Evolutionary conservation across 2,329 filamentous ascomycete genomes (phyloP), one percentile per base, ranked within the genome.

Genomic region (Trichoderma semiorbis): DNA sequence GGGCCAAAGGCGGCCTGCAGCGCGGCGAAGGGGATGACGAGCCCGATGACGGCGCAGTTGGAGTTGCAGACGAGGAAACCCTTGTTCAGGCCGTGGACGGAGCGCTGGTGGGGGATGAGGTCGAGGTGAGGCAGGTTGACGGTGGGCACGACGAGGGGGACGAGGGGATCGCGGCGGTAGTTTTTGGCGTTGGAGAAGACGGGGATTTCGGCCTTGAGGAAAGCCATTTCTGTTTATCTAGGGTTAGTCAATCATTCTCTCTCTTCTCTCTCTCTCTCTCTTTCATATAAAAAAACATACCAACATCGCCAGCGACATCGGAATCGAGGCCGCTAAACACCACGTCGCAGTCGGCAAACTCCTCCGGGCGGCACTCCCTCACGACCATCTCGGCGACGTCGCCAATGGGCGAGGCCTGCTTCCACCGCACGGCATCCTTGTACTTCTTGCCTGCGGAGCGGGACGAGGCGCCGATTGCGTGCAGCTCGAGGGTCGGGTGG

Each of bases 111-210:
- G 28, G 66, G 66, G 39, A 69, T 61, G 32, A 69, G 66, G 58
- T 69, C 53, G 53, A 69, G 58, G 55, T 69, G 66, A 50, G 66
- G 24, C 58, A 69, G 55, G 58, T 69, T 69, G 34, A 69, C 66
- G 66, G 66, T 69, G 43, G 66, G 66, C 43, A 69, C 66, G 53
- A 69, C 58, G 53, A 69, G 58, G 21, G 66, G 66, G 5, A 69
- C 58, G 53, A 69, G 58, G 58, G 66, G 66, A 39, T 57, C 66
- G 34, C 58, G 58, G 58, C 66, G 66, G 58, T 69, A 39, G 43
- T 69, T 69, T 69, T 57, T 57, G 58, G 66, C 66, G 66, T 69
- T 69, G 58, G 66, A 69, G 66, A 69, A 69, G 55, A 69, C 58
- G 55, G 66, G 53, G 58, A 69, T 61, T 24, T 69, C 66, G 58